Evolutionary conservation across 208 protist species (phyloP), one percentile per base, ranked within the genome.

Genomic region (Wallacemonas rigidus): DNA sequence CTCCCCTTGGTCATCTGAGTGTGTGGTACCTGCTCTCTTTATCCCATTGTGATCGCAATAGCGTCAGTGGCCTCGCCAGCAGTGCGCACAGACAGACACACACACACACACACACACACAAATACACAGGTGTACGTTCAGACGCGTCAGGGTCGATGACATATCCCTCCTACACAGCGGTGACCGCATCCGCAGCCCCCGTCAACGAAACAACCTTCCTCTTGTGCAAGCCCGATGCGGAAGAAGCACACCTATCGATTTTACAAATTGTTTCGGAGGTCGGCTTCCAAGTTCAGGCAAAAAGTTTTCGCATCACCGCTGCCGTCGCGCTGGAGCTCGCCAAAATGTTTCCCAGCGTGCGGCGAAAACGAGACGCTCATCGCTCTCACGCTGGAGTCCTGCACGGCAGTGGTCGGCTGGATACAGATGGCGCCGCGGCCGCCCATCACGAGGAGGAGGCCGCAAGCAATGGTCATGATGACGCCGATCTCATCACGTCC

Each of bases 141-240:
- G 41, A 39, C 51, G 58, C 47, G 2, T 17, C 43, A 15, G 35
- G 50, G 44, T 4, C 6, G 3, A 65, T 65, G 60, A 36, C 60
- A 15, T 65, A 65, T 35, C 43, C 60, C 3, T 65, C 60, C 43
- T 65, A 65, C 43, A n/a, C 60, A 8, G 60, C 60, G n/a, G 41
- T 39, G 4, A 41, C 51, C 51, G 47, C 67, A 1, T 71, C 72
- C 4, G 53, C 65, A 3, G 44, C 60, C 15, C 48, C 41, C 15
- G 38, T 80, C 38, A 60, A 71, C 14, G 86, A 93, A 62, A 77
- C 70, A 35, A 85, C 90, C 0, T 83, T 92, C 51, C 69, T 93
- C 17, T 68, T 95, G 2, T 93, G 87, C 77, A 93, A 91, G 74
- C 90, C 90, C 1, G 85, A 86, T 72, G 75, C 76, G 2, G 68